Percentiles rank a stretch among this genome's conserved stretches.
These are phyloP conservation scores for Colletotrichum caudatum DNA, from an alignment of 2,329 filamentous ascomycete species.

Conservation along the genomic window DNA sequence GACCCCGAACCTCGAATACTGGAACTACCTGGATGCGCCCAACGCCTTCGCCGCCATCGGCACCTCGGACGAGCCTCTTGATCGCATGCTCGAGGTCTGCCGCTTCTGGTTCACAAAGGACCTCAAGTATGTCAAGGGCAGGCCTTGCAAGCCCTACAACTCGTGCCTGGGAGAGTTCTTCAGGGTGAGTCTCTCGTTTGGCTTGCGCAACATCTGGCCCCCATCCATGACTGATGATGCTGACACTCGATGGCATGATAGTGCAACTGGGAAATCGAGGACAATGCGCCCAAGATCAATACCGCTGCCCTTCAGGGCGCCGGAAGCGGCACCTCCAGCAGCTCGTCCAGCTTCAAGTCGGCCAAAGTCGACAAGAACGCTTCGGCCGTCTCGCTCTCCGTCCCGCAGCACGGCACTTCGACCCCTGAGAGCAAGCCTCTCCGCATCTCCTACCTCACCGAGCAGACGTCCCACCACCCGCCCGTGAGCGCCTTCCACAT, in stretches of 20 bases:
- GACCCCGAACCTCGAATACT: conserved; percentile 97
- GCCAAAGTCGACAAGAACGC: conserved; percentile 57
- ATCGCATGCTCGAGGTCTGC: conserved; percentile 93
- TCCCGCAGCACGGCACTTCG: conserved; percentile 61
- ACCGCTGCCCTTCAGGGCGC: conserved; percentile 58
- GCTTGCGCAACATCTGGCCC: not conserved
- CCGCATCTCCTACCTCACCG: conserved; percentile 92
- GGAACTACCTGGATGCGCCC: conserved; percentile 96
- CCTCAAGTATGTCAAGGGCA: conserved; percentile 97
- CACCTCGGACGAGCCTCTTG: conserved; percentile 89
- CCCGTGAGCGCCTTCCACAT: conserved; percentile 97
- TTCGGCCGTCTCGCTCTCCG: conserved; percentile 63
- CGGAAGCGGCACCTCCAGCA: conserved; percentile 54
- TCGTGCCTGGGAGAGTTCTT: conserved; percentile 98
- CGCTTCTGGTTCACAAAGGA: conserved; percentile 99
- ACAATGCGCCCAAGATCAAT: conserved; percentile 76
- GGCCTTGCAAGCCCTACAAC: conserved; percentile 99
- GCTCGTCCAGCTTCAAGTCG: conserved; percentile 62
- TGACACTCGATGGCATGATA: conserved; percentile 54
- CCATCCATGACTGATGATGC: conserved; percentile 8
- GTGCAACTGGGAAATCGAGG: conserved; percentile 96
- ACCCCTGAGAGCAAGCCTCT: conserved; percentile 65
- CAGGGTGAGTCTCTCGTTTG: conserved; percentile 68
- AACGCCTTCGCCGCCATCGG: conserved; percentile 88
- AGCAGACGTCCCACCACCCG: conserved; percentile 98